Percentiles rank a stretch among this genome's conserved stretches.
Evolutionary conservation across 495 filamentous ascomycete species (phyloP).

Genomic region (Penicillium simplicissimum): DNA sequence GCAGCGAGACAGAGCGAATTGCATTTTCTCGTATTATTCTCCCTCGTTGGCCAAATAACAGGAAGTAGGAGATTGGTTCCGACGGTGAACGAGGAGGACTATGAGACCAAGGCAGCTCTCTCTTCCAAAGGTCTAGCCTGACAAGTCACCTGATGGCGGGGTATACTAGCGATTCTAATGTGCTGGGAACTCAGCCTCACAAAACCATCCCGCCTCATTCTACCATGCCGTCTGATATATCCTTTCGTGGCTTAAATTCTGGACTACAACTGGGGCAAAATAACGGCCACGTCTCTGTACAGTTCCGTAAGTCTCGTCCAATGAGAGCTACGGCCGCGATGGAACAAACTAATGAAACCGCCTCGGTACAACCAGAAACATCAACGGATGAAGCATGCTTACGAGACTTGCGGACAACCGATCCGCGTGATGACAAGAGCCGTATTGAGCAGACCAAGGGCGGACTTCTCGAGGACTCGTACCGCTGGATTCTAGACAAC

Average conservation of each 20-base stretch:
- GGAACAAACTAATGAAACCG: background rate
- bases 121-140: too few species aligned
- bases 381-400: constrained; percentile 9
- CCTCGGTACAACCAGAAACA: constrained; percentile 11
- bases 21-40: too few species aligned
- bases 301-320: background rate
- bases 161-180: too few species aligned
- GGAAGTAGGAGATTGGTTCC: too few species aligned
- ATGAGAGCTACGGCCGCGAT: background rate
- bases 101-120: too few species aligned
- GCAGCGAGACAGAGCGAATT: too few species aligned
- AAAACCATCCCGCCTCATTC: too few species aligned
- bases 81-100: too few species aligned
- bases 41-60: too few species aligned
- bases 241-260: background rate
- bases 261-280: background rate
- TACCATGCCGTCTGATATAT: too few species aligned
- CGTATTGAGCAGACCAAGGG: constrained; percentile 28
- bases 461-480: constrained; percentile 41
- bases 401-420: constrained; percentile 24
- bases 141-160: too few species aligned
- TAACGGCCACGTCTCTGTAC: background rate
- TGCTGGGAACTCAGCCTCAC: too few species aligned
- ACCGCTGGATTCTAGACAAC: constrained; percentile 45
- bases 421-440: constrained; percentile 42